phyloP scores from a whole-genome alignment of 1,284 basidiomycete species.

The Cystobasidium pallidum region DNA sequence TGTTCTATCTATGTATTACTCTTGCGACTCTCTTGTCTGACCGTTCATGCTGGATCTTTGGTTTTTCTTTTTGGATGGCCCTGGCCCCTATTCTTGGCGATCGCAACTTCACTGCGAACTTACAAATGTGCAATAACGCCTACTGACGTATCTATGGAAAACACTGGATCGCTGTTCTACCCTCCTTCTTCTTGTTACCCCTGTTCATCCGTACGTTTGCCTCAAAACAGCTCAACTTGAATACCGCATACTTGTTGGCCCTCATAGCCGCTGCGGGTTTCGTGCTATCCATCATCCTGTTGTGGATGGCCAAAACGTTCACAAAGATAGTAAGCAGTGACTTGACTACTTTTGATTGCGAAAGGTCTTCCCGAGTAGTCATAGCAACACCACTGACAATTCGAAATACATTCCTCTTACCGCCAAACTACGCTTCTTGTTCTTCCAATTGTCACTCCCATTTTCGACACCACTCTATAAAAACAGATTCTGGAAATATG shows the following conservation, averaged over 20 bases:
- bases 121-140: too few relatives aligned
- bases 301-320: slow-evolving; percentile 70
- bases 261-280: slow-evolving; percentile 46
- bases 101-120: neutral
- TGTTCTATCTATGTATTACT: neutral
- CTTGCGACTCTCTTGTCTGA: neutral
- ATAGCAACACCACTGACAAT: too few relatives aligned
- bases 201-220: too few relatives aligned
- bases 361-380: neutral
- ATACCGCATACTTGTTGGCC: slow-evolving; percentile 47
- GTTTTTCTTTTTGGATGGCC: neutral
- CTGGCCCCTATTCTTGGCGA: neutral
- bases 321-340: slow-evolving; percentile 60
- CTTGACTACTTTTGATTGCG: neutral
- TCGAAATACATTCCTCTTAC: too few relatives aligned
- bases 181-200: too few relatives aligned
- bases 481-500: slow-evolving; percentile 45
- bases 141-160: too few relatives aligned
- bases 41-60: too few relatives aligned
- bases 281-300: slow-evolving; percentile 56
- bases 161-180: too few relatives aligned
- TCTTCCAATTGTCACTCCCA: too few relatives aligned
- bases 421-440: too few relatives aligned
- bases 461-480: too few relatives aligned
- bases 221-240: slow-evolving; percentile 37